Percentiles rank a stretch among this genome's conserved stretches.
Conservation (phyloP, 2,329 filamentous ascomycete species). For the Calonectria hongkongensis region DNA sequence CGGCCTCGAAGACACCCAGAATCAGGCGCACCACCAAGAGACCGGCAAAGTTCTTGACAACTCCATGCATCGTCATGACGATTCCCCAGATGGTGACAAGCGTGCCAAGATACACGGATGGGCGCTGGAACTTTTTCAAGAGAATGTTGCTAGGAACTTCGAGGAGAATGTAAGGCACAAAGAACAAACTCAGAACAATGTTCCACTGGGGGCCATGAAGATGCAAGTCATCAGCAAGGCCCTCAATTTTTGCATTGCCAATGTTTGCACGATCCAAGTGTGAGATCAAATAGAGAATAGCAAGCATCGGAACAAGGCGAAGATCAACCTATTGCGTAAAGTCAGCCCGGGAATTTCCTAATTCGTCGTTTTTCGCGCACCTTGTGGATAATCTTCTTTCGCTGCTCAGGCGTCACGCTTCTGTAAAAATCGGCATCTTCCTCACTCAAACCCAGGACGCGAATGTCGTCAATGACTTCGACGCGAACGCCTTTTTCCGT, state of each 20-base stretch:
- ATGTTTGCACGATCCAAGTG: constrained; percentile 74
- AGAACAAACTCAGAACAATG: constrained; percentile 19
- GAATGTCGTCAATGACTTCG: constrained; percentile 54
- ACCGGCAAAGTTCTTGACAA: constrained; percentile 55
- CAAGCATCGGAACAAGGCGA: constrained; percentile 68
- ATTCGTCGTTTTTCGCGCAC: constrained; percentile 33
- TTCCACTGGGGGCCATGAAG: constrained; percentile 13
- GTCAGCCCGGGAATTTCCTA: background rate
- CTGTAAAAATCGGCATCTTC: constrained; percentile 56
- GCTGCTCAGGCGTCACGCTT: constrained; percentile 47
- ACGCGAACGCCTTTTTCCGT: constrained; percentile 48
- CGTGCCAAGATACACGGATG: constrained; percentile 77
- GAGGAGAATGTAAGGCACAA: constrained; percentile 21
- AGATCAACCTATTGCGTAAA: constrained; percentile 43
- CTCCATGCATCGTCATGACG: constrained; percentile 52
- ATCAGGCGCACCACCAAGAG: constrained; percentile 54
- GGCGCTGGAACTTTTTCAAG: constrained; percentile 75
- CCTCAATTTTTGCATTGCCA: constrained; percentile 36
- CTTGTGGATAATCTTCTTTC: constrained; percentile 53
- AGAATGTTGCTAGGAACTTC: constrained; percentile 74
- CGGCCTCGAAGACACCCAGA: constrained; percentile 60
- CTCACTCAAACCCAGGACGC: constrained; percentile 55
- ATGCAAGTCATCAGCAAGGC: constrained; percentile 18
- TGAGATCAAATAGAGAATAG: constrained; percentile 73
- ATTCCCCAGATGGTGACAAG: constrained; percentile 74